A percentile compares a stretch with the other conserved stretches of the same genome.
These are phyloP conservation scores for Starmerella bombicola DNA, from an alignment of 805 yeast species.

Conservation along the genomic window DNA sequence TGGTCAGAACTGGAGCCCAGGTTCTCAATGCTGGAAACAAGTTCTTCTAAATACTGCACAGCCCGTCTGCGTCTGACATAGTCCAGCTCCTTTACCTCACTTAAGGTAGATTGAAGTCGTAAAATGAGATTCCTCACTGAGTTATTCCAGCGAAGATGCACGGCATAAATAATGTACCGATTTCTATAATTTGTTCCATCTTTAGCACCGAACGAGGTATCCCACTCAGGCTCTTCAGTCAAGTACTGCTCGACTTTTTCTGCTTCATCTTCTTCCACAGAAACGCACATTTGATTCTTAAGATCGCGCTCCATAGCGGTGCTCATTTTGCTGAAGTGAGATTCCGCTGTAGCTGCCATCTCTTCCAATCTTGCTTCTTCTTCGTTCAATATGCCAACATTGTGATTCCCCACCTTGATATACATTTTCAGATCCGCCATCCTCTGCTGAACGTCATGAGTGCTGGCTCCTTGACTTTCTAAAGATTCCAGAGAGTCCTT, in stretches of 20 bases:
- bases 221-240: background rate
- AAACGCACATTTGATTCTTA: background rate
- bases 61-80: slow-evolving; percentile 40
- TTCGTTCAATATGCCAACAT: slow-evolving; percentile 1
- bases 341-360: slow-evolving; percentile 12
- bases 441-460: background rate
- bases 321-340: slow-evolving; percentile 7
- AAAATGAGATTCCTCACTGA: slow-evolving; percentile 49
- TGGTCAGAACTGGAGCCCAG: slow-evolving; percentile 3
- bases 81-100: slow-evolving; percentile 34
- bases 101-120: slow-evolving; percentile 43
- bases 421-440: slow-evolving; percentile 5
- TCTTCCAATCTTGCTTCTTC: slow-evolving; percentile 15
- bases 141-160: slow-evolving; percentile 71
- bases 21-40: slow-evolving; percentile 32
- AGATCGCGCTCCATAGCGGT: background rate
- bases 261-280: background rate
- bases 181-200: slow-evolving; percentile 39
- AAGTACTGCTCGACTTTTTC: background rate
- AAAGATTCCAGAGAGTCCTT: slow-evolving; percentile 28
- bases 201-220: background rate
- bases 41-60: slow-evolving; percentile 39
- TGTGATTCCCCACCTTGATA: slow-evolving; percentile 7
- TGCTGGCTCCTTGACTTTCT: slow-evolving; percentile 9
- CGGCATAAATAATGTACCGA: slow-evolving; percentile 57